Base-by-base conservation (phyloP, 2,329 filamentous ascomycete species). In the Colletotrichum chrysophilum region DNA sequence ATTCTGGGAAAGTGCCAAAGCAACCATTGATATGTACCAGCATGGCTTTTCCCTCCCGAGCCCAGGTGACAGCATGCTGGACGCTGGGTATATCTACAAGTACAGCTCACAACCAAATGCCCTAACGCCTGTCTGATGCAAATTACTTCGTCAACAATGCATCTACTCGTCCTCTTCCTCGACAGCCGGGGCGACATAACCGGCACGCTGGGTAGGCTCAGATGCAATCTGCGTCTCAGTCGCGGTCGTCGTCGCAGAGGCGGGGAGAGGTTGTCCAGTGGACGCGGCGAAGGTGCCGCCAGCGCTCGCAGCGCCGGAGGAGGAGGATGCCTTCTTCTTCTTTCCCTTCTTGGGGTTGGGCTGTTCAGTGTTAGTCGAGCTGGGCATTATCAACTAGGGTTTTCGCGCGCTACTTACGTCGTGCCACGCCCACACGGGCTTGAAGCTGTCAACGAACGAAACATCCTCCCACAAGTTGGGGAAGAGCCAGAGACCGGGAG, bases 391-490 rank as follows among this genome's bases (percentile, higher is more conserved):
- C 36, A 71, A 21, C 18, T 24, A 21, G n/a, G 16, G 13, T 30
- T 12, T 61, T 14, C 16, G 60, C 48, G 30, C 30, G 4, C 38
- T 28, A 85, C 91, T 85, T 83, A 97, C 95, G 91, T 98, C 96
- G 85, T 99, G 97, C 97, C 97, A 99, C 76, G 95, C 97, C 96
- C 97, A 99, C 7, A 98, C 87, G 24, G 97, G 97, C 82, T 94
- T 94, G 90, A 99, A 99, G 81, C 95, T 97, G 84, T 99, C 97
- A 85, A 99, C 94, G 87, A 99, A 98, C 9, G 96, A 98, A 32
- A 99, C 97, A 83, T 99, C 97, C 84, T 99, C 97, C 88, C 98
- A 99, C 24, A 99, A 88, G 83, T 99, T 99, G 65, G 97, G 97
- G 87, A 96, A 99, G 60, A 99, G 90, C 97, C 97, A 99, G n/a